Evolutionary conservation across 768 basidiomycete species (phyloP).

Genomic region (Serendipita sp.): DNA sequence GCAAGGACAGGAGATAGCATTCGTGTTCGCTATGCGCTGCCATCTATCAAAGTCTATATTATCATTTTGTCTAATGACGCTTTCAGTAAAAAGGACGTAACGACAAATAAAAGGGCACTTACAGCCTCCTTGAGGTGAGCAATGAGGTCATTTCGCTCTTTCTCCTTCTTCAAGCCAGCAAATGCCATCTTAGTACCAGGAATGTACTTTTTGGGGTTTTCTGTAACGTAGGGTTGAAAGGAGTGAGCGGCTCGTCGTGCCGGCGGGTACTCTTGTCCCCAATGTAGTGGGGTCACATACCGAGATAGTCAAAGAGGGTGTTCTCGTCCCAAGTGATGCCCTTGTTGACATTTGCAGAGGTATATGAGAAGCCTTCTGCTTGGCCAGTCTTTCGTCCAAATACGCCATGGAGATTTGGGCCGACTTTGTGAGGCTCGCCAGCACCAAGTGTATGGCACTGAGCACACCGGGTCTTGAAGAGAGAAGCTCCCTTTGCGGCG

Average conservation of each 20-base stretch:
- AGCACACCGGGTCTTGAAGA: conserved; percentile 92
- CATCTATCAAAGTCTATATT: neutral
- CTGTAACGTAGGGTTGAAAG: conserved; percentile 18
- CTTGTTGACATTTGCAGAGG: conserved; percentile 91
- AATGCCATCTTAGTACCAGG: conserved; percentile 99
- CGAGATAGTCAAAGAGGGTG: conserved; percentile 85
- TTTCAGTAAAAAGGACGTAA: neutral
- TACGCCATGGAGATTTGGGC: conserved; percentile 88
- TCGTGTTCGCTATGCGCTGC: neutral
- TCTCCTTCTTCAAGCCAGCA: conserved; percentile 95
- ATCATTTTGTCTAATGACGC: conserved; percentile 7
- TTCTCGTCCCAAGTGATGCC: conserved; percentile 70
- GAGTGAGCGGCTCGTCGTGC: neutral
- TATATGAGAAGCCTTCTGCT: conserved; percentile 76
- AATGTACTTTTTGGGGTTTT: conserved; percentile 98
- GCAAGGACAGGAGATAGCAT: neutral
- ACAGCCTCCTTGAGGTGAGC: conserved; percentile 65
- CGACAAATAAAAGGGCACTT: conserved; percentile 17
- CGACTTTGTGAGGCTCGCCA: conserved; percentile 73
- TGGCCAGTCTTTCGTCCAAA: conserved; percentile 80
- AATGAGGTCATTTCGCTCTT: conserved; percentile 90
- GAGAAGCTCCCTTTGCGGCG: conserved; percentile 71
- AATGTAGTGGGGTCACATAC: conserved; percentile 8
- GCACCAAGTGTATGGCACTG: conserved; percentile 82
- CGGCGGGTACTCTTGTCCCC: neutral